Percentiles rank a stretch among this genome's conserved stretches.
phyloP scores from a whole-genome alignment of 78 protist genomes.

The Bodo saltans region DNA sequence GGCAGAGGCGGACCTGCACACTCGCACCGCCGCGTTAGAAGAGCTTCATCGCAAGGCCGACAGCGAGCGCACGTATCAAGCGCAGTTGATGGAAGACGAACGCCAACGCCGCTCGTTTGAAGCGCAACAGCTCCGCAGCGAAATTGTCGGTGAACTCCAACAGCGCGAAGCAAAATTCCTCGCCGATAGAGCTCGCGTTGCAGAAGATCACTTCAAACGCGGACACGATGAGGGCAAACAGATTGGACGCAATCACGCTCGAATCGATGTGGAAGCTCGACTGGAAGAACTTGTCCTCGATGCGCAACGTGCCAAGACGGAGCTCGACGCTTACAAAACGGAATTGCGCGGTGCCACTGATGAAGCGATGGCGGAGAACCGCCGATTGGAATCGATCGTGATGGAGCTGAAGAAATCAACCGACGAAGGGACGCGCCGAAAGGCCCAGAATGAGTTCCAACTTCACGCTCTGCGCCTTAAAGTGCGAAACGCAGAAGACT shows the following conservation, averaged over 20 bases:
- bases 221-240: not conserved
- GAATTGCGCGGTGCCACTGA: not conserved
- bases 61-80: not conserved
- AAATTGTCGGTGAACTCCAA: not conserved
- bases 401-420: not conserved
- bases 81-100: not conserved
- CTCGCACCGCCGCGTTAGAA: not conserved
- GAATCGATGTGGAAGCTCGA: not conserved
- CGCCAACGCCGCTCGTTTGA: not conserved
- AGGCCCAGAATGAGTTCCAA: not conserved
- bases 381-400: not conserved
- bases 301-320: not conserved
- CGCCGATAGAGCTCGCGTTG: not conserved
- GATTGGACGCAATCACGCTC: not conserved
- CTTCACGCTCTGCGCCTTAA: not conserved
- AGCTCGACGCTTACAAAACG: not conserved
- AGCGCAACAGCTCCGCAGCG: not conserved
- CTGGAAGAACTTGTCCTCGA: not conserved
- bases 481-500: not conserved
- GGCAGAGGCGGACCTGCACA: not conserved
- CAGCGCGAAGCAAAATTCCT: not conserved
- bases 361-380: not conserved
- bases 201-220: not conserved
- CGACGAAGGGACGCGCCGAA: not conserved
- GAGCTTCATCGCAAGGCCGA: not conserved